Base-by-base conservation (phyloP, 192 early-diverging fungal species). In the Coemansia sp. region DNA sequence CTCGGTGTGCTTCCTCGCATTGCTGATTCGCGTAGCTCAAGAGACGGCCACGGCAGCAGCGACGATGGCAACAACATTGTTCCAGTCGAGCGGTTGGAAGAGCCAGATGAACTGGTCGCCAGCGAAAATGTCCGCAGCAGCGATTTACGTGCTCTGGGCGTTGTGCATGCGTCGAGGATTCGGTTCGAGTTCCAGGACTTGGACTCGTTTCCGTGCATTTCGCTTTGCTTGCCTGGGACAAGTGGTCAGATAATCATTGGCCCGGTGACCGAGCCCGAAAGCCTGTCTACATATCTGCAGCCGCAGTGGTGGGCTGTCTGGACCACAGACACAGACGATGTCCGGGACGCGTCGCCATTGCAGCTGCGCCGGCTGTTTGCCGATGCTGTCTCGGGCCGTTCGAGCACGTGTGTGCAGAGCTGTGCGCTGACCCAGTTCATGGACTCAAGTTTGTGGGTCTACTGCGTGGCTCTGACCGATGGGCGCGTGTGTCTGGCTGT, bases 301-400 rank as follows among this genome's bases (percentile, higher is more conserved):
- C 73, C 73, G 4, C 67, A 66, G 56, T 75, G 73, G 73, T 75
- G 73, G 73, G 73, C 67, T 0, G 59, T 70, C 2, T 75, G 73
- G 73, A 59, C 53, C 2, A 23, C 29, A 32, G 23, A 54, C 7
- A 9, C 52, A 10, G 25, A 22, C n/a, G 53, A 64, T 32, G 57
- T 69, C 21, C 62, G 54, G 3, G 41, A 55, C 21, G 39, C 62
- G 10, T 39, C 61, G 23, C 55, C 72, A 2, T 12, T 57, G 45
- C 53, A 53, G 21, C 55, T 75, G 54, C 56, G 51, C 3, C 29
- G 29, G 51, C 59, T 58, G 59, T 75, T 75, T 53, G 25, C 50
- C 35, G 35, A 23, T 14, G 38, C 35, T 22, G 56, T 47, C 22
- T 35, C 47, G 2, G 67, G 55, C 9, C 22, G 14, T 17, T 4